Conservation (phyloP, 2,329 filamentous ascomycete species). For the Colletotrichum sp. region DNA sequence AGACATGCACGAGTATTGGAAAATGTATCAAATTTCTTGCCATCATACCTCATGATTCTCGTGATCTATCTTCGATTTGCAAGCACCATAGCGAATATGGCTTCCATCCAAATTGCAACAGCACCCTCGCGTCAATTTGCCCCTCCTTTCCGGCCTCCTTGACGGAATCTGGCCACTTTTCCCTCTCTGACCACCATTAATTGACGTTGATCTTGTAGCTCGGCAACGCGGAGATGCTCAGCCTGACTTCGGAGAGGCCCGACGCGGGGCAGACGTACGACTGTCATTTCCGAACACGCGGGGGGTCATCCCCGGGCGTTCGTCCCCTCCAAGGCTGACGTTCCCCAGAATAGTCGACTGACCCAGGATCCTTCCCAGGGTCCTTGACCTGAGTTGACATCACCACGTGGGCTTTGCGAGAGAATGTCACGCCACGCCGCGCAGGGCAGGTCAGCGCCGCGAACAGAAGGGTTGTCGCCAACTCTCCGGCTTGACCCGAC, state of each 20-base stretch:
- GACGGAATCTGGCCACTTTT: neutral
- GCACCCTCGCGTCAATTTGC: too few species aligned
- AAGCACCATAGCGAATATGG: neutral
- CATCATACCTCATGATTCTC: neutral
- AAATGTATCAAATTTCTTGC: neutral
- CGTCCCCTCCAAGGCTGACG: neutral
- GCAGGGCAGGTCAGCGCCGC: neutral
- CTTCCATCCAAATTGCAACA: neutral
- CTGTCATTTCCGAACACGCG: neutral
- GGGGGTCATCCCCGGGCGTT: neutral
- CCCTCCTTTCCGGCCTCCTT: neutral
- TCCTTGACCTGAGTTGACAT: neutral
- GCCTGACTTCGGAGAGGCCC: neutral
- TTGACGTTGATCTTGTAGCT: neutral
- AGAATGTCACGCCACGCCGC: constrained; percentile 20
- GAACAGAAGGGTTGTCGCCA: neutral
- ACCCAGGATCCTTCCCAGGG: neutral
- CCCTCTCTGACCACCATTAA: neutral
- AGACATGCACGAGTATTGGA: neutral
- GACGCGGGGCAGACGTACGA: neutral
- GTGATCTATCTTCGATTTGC: neutral
- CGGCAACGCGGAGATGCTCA: neutral
- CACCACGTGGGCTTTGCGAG: constrained; percentile 22
- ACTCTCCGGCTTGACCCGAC: constrained; percentile 30
- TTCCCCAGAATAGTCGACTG: neutral